A percentile compares a stretch with the other conserved stretches of the same genome.
Evolutionary conservation across 768 basidiomycete species (phyloP).

Genomic region (Dictyophora rubrovolvata): DNA sequence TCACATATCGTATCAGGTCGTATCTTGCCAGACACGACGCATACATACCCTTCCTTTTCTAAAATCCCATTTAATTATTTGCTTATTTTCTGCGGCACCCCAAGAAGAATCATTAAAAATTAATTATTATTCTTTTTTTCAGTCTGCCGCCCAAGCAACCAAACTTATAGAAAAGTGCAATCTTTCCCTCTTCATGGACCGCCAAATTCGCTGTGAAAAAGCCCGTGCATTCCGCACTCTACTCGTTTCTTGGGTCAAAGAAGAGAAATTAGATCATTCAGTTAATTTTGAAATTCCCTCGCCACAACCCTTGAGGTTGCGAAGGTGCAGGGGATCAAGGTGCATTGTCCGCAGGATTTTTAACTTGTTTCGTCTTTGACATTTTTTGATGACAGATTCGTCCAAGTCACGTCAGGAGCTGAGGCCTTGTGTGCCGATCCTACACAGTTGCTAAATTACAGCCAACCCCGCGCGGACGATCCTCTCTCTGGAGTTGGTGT

Average conservation of each 20-base stretch:
- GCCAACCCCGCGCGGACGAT: constrained; percentile 2
- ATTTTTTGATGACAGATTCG: background rate
- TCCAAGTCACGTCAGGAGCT: constrained; percentile 8
- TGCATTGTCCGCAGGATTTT: constrained; percentile 34
- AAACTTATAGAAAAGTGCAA: constrained; percentile 8
- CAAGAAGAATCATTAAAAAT: background rate
- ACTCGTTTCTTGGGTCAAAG: constrained; percentile 53
- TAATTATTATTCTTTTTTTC: background rate
- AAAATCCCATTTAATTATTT: background rate
- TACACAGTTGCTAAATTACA: background rate
- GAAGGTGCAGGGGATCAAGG: constrained; percentile 24
- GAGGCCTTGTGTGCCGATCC: constrained; percentile 3
- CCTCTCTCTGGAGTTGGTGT: constrained; percentile 9
- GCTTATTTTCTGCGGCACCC: background rate
- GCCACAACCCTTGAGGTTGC: constrained; percentile 14
- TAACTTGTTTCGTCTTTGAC: background rate
- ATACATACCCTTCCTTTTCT: constrained; percentile 40
- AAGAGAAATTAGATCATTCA: constrained; percentile 9
- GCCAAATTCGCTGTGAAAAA: constrained; percentile 64
- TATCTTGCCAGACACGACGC: constrained; percentile 22
- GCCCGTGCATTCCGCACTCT: constrained; percentile 69
- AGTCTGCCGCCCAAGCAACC: constrained; percentile 13
- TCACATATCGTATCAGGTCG: constrained; percentile 34
- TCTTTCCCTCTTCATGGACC: constrained; percentile 53
- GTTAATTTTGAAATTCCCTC: constrained; percentile 5